These are phyloP conservation scores for Rubus idaeus DNA, from an alignment of 306 rosid genomes.

Conservation along the genomic window DNA sequence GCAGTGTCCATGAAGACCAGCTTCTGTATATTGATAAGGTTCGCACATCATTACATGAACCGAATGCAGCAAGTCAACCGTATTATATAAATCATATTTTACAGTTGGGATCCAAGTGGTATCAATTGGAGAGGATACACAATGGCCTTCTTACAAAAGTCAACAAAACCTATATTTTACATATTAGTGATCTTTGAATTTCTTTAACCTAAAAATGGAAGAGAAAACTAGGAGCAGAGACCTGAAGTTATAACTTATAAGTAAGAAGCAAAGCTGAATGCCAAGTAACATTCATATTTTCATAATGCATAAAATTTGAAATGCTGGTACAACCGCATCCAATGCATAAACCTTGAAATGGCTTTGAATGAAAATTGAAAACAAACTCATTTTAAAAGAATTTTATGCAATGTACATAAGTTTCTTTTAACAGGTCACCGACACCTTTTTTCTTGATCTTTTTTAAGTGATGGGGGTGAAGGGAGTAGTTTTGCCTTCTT, in stretches of 20 bases:
- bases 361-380: background rate
- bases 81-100: background rate
- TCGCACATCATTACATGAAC: slow-evolving; percentile 7
- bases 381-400: too few relatives aligned
- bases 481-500: background rate
- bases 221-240: too few relatives aligned
- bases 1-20: slow-evolving; percentile 71
- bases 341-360: background rate
- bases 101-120: too few relatives aligned
- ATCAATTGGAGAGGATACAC: too few relatives aligned
- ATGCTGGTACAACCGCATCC: background rate
- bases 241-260: too few relatives aligned
- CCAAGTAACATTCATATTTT: background rate
- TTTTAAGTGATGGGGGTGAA: background rate
- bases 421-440: background rate
- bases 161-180: background rate
- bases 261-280: too few relatives aligned
- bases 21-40: slow-evolving; percentile 52
- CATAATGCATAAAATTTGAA: background rate
- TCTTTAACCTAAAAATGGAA: too few relatives aligned
- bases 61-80: background rate
- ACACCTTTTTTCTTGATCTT: background rate
- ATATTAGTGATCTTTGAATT: too few relatives aligned
- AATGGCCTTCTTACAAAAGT: background rate
- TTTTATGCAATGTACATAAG: background rate